phyloP scores from a whole-genome alignment of 176 grass and related monocot species.

The Guadua angustifolia region DNA sequence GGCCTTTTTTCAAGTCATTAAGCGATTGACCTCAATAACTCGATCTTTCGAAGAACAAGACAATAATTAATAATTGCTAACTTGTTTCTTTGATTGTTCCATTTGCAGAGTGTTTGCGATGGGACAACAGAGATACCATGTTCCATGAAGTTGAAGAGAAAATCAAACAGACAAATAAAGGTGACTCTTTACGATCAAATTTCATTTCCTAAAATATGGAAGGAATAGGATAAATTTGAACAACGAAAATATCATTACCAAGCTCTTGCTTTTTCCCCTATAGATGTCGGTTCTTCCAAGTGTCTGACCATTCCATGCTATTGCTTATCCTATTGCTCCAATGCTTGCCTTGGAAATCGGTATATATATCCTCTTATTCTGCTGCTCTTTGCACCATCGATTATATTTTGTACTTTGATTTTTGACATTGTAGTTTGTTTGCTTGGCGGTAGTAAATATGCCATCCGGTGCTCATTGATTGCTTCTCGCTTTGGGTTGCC shows the following conservation, averaged over 20 bases:
- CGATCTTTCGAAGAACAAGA: background rate
- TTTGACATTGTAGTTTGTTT: slow-evolving; percentile 28
- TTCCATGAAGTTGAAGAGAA: slow-evolving; percentile 72
- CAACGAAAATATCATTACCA: background rate
- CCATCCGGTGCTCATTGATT: slow-evolving; percentile 61
- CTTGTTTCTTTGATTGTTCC: slow-evolving; percentile 11
- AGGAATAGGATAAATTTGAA: slow-evolving; percentile 1
- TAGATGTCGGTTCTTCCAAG: slow-evolving; percentile 64
- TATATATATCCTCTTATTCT: slow-evolving; percentile 34
- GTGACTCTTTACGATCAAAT: slow-evolving; percentile 25
- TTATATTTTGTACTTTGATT: slow-evolving; percentile 10
- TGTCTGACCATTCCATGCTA: slow-evolving; percentile 84
- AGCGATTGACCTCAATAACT: background rate
- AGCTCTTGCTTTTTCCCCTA: slow-evolving; percentile 11
- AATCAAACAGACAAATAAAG: slow-evolving; percentile 79
- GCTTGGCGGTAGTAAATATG: slow-evolving; percentile 66
- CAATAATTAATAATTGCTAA: slow-evolving; percentile 4
- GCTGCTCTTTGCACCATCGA: slow-evolving; percentile 2
- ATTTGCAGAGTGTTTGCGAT: slow-evolving; percentile 74
- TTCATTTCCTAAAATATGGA: slow-evolving; percentile 16
- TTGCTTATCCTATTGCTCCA: slow-evolving; percentile 78
- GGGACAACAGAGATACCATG: slow-evolving; percentile 69
- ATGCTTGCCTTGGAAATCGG: slow-evolving; percentile 76
- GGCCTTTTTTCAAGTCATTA: background rate
- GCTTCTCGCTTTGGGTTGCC: slow-evolving; percentile 69